These are phyloP conservation scores for Leucogyrophana mollusca DNA, from an alignment of 768 basidiomycete genomes.

Conservation along the genomic window DNA sequence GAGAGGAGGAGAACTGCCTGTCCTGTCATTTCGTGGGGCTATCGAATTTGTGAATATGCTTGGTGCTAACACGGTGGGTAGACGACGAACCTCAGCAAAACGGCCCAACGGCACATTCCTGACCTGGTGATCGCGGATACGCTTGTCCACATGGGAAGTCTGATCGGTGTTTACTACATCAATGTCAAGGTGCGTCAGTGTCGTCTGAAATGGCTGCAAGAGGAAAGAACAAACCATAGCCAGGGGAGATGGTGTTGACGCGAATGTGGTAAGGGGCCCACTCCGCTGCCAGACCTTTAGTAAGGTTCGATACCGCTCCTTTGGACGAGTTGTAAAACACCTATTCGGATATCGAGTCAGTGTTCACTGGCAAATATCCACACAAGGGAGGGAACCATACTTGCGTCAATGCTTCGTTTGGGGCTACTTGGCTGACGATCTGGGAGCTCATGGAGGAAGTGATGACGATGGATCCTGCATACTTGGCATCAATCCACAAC, in stretches of 20 bases:
- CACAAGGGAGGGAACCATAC: conserved; percentile 29
- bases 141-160: conserved; percentile 49
- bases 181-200: not conserved
- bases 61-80: no score
- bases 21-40: conserved; percentile 58
- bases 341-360: no score
- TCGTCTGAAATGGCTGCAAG: not conserved
- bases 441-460: conserved; percentile 67
- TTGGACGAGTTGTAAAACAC: conserved; percentile 67
- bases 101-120: conserved; percentile 50
- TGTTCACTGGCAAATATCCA: no score
- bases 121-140: conserved; percentile 47
- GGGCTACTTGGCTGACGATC: conserved; percentile 53
- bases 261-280: conserved; percentile 53
- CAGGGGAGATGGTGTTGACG: conserved; percentile 64
- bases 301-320: conserved; percentile 63
- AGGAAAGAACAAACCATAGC: conserved; percentile 37
- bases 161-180: conserved; percentile 56
- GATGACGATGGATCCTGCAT: conserved; percentile 58
- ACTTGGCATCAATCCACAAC: conserved; percentile 39
- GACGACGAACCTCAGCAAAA: conserved; percentile 51
- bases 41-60: not conserved
- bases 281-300: conserved; percentile 62
- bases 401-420: conserved; percentile 51
- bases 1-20: conserved; percentile 42